Evolutionary conservation across 768 basidiomycete genomes (phyloP).

Genomic region (Basidioascus undulatus): DNA sequence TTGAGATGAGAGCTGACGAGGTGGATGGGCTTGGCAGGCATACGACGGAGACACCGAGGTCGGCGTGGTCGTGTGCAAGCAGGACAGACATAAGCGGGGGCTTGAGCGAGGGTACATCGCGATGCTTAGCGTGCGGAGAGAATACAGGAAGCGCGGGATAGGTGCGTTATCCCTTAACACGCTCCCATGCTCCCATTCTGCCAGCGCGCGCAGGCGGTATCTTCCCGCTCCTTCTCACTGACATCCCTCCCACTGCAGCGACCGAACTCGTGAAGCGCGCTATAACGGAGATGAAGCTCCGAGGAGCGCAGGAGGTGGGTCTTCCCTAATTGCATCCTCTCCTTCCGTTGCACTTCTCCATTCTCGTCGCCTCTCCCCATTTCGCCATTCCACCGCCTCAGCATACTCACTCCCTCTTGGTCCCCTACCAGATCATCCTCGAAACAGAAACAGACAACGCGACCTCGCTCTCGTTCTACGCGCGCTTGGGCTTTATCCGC

Average conservation of each 20-base stretch:
- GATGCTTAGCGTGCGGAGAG: slow-evolving; percentile 74
- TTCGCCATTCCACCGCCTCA: background rate
- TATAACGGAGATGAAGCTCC: slow-evolving; percentile 54
- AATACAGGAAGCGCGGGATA: slow-evolving; percentile 73
- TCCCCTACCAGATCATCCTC: slow-evolving; percentile 45
- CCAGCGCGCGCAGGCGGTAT: background rate
- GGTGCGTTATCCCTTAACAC: slow-evolving; percentile 28
- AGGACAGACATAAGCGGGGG: slow-evolving; percentile 53
- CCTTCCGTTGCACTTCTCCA: background rate
- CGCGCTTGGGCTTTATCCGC: slow-evolving; percentile 75
- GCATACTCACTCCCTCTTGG: background rate
- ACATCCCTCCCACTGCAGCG: slow-evolving; percentile 31
- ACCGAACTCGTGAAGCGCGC: slow-evolving; percentile 62
- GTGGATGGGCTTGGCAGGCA: too few species aligned
- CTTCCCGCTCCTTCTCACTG: background rate
- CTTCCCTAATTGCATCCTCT: background rate
- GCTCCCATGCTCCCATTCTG: background rate
- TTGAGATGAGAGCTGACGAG: too few species aligned
- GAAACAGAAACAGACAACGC: slow-evolving; percentile 90
- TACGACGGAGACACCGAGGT: too few species aligned
- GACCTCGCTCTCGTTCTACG: slow-evolving; percentile 69
- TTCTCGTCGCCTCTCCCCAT: background rate
- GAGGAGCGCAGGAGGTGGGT: slow-evolving; percentile 66
- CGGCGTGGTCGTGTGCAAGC: slow-evolving; percentile 92
- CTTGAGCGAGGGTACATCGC: slow-evolving; percentile 86